Conservation (phyloP, 805 yeast genomes). For the Candida golubevii region DNA sequence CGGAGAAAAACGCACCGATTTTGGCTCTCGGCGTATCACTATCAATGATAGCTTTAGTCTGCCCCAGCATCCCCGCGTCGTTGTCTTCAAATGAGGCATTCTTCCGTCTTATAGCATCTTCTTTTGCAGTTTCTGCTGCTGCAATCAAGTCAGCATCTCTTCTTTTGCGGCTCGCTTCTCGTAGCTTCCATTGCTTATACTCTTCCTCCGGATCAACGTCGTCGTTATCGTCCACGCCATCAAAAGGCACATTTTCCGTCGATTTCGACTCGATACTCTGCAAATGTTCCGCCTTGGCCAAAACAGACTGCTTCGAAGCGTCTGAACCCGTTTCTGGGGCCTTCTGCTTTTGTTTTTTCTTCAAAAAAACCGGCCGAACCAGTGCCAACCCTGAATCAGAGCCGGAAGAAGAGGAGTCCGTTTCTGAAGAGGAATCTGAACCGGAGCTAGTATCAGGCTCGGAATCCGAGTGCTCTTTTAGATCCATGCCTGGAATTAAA, state of each 20-base stretch:
- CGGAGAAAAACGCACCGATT: conserved; percentile 19
- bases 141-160: conserved; percentile 35
- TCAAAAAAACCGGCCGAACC: conserved; percentile 13
- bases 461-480: no score
- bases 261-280: conserved; percentile 8
- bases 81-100: neutral
- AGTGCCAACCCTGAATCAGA: conserved; percentile 3
- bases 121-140: conserved; percentile 28
- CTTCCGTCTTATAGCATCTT: conserved; percentile 24
- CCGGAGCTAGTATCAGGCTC: no score
- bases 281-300: conserved; percentile 14
- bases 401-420: conserved; percentile 1
- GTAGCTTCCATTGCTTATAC: conserved; percentile 33
- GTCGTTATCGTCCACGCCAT: conserved; percentile 55
- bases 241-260: conserved; percentile 17
- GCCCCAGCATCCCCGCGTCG: conserved; percentile 3
- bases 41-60: conserved; percentile 4
- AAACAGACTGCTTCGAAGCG: neutral
- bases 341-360: conserved; percentile 1
- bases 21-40: conserved; percentile 21
- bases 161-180: conserved; percentile 35
- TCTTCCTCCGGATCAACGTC: conserved; percentile 50
- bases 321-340: neutral
- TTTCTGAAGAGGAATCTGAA: neutral
- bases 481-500: no score